Evolutionary conservation across 1,284 basidiomycete genomes (phyloP).

Genomic region (Bondarzewia mesenterica): DNA sequence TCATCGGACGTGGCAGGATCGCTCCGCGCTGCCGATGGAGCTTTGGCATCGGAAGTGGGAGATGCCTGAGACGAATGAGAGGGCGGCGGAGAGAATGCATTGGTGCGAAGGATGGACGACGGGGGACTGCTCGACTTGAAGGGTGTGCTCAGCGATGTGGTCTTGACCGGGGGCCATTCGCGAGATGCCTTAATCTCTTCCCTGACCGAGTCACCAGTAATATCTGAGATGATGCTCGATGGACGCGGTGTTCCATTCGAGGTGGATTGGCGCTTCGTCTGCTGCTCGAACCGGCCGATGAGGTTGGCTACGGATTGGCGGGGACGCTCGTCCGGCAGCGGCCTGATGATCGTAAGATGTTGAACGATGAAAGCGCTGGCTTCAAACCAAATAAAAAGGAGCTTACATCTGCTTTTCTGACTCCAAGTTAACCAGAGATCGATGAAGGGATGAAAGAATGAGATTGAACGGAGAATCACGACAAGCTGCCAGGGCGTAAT

Average conservation of each 20-base stretch:
- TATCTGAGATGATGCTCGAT: constrained; percentile 48
- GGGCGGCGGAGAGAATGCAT: background rate
- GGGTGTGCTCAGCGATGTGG: constrained; percentile 10
- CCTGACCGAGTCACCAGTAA: constrained; percentile 50
- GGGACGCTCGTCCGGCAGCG: constrained; percentile 75
- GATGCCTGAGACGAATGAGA: background rate
- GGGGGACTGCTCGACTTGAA: constrained; percentile 5
- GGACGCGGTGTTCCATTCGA: constrained; percentile 40
- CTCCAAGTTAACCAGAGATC: too few species aligned
- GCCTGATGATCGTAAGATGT: too few species aligned
- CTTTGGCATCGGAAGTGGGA: background rate
- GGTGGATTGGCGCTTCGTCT: constrained; percentile 51
- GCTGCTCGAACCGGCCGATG: constrained; percentile 75
- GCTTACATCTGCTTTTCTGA: too few species aligned
- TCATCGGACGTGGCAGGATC: background rate
- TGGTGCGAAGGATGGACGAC: background rate
- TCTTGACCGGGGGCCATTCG: constrained; percentile 60
- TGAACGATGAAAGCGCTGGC: too few species aligned
- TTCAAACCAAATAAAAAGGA: too few species aligned
- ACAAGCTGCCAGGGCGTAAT: too few species aligned
- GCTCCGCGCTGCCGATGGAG: background rate
- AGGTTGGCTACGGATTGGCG: constrained; percentile 76
- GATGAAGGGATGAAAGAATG: too few species aligned
- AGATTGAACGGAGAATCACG: too few species aligned
- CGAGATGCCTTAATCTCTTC: constrained; percentile 60